phyloP scores from a whole-genome alignment of 208 protist genomes.

The Leishmania turanica region DNA sequence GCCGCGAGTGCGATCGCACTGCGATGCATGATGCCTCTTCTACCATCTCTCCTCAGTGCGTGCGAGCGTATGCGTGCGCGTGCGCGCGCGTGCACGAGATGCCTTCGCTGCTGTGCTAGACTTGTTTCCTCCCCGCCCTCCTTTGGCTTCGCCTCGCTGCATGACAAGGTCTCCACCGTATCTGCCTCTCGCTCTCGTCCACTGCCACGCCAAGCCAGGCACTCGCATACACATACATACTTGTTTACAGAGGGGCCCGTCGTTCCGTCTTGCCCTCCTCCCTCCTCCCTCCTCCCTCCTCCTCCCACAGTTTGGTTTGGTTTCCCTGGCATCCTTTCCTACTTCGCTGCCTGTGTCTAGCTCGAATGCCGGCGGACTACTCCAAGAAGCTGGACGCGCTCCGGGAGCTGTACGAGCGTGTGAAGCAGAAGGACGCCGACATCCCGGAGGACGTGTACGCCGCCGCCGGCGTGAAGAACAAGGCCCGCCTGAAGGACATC shows the following conservation, averaged over 20 bases:
- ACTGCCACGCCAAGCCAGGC: neutral
- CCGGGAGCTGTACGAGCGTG: constrained; percentile 59
- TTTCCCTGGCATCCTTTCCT: neutral
- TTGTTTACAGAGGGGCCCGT: neutral
- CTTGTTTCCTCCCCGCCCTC: neutral
- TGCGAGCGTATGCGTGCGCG: neutral
- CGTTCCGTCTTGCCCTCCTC: neutral
- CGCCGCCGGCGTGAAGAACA: constrained; percentile 68
- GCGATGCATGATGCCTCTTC: neutral
- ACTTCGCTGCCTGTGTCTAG: neutral
- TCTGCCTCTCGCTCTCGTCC: neutral
- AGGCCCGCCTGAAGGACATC: constrained; percentile 91
- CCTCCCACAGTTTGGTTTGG: neutral
- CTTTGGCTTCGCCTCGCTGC: neutral
- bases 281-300: no score
- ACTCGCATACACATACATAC: neutral
- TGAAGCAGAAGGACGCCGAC: constrained; percentile 64
- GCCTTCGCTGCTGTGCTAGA: neutral
- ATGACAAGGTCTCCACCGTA: no score
- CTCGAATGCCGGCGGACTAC: constrained; percentile 33
- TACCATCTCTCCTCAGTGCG: neutral
- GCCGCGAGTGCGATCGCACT: no score
- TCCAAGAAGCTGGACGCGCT: constrained; percentile 52
- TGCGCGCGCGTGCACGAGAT: neutral
- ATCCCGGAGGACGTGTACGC: constrained; percentile 48